phyloP scores from a whole-genome alignment of 2,329 filamentous ascomycete species.

The Clathrospora elynae region DNA sequence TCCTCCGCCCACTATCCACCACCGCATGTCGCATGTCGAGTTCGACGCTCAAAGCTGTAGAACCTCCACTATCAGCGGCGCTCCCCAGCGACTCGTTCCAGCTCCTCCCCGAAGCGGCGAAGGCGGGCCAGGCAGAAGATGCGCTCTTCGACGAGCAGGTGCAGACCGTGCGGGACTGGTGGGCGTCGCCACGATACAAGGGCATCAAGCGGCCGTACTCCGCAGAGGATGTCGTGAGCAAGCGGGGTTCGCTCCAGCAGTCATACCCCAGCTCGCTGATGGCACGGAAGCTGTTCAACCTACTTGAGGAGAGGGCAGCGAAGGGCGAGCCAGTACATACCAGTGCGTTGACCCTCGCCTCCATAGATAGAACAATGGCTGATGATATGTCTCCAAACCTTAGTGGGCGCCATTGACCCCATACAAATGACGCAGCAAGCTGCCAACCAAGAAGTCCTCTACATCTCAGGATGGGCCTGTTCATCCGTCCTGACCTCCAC shows the following conservation, averaged over 20 bases:
- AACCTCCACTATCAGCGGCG: constrained; percentile 65
- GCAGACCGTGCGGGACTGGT: constrained; percentile 86
- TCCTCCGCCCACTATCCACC: constrained; percentile 50
- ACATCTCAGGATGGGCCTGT: constrained; percentile 97
- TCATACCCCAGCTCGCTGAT: constrained; percentile 91
- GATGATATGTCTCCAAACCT: constrained; percentile 22
- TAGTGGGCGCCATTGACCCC: constrained; percentile 97
- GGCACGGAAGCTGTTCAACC: constrained; percentile 91
- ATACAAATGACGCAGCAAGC: constrained; percentile 99
- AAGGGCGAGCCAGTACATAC: constrained; percentile 91
- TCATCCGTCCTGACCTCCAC: constrained; percentile 90
- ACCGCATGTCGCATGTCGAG: constrained; percentile 59
- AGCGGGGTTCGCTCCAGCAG: constrained; percentile 85
- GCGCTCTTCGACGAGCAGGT: constrained; percentile 82
- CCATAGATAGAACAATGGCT: constrained; percentile 35
- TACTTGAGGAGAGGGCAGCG: constrained; percentile 77
- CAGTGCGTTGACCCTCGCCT: constrained; percentile 60
- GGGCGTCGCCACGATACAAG: constrained; percentile 79
- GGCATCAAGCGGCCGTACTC: constrained; percentile 93
- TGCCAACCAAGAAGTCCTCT: constrained; percentile 91
- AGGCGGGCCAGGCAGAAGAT: constrained; percentile 81
- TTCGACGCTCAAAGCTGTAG: constrained; percentile 58
- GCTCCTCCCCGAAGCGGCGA: constrained; percentile 75
- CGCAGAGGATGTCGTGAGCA: constrained; percentile 88
- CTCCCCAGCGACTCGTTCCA: constrained; percentile 81